phyloP scores from a whole-genome alignment of 23 red algal species.

The Porphyridium purpureum region DNA sequence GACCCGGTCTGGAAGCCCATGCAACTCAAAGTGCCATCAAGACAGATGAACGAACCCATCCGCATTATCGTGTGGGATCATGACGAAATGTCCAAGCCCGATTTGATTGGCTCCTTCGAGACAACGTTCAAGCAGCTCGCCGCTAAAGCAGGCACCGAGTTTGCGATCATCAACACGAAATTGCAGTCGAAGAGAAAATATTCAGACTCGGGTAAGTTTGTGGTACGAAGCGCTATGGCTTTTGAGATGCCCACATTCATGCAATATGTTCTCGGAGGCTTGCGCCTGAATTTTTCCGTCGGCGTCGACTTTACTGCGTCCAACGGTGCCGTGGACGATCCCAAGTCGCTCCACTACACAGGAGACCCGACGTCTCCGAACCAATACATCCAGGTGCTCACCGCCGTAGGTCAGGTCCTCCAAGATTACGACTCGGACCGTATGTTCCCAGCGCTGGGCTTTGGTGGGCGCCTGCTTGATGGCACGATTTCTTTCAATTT shows the following conservation, averaged over 20 bases:
- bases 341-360: conserved; percentile 46
- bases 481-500: conserved; percentile 11
- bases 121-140: background rate
- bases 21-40: conserved; percentile 5
- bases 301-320: conserved; percentile 69
- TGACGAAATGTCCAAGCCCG: conserved; percentile 1
- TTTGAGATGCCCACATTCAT: conserved; percentile 3
- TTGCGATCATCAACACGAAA: conserved; percentile 22
- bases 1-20: conserved; percentile 20
- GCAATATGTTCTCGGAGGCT: conserved; percentile 1
- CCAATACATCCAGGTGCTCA: conserved; percentile 25
- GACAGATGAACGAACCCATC: conserved; percentile 9
- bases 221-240: background rate
- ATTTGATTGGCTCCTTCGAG: background rate
- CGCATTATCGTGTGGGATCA: background rate
- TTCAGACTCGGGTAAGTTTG: conserved; percentile 20
- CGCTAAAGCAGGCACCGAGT: background rate
- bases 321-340: conserved; percentile 16
- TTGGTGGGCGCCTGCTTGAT: conserved; percentile 13
- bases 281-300: conserved; percentile 9
- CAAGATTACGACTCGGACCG: conserved; percentile 6
- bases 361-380: conserved; percentile 15
- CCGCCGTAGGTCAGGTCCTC: conserved; percentile 8
- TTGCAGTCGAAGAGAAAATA: conserved; percentile 15
- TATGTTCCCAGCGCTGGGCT: conserved; percentile 21